Evolutionary conservation across 352 stramenopile species (phyloP).

Genomic region (Phytophthora pluvialis): DNA sequence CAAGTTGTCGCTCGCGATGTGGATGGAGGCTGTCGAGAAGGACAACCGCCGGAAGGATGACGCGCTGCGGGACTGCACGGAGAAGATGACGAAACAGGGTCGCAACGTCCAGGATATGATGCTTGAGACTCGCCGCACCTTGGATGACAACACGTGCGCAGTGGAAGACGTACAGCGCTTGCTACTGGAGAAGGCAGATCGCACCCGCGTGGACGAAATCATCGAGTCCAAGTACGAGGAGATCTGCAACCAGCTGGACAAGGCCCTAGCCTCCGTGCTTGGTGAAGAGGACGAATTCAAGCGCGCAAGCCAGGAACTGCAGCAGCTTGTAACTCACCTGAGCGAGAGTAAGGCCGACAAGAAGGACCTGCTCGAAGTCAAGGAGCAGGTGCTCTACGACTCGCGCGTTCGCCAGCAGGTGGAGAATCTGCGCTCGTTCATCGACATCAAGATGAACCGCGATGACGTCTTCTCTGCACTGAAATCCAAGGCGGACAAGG

Average conservation of each 20-base stretch:
- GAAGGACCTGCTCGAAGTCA: constrained; percentile 86
- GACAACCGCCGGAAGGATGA: constrained; percentile 78
- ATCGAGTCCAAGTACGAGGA: constrained; percentile 93
- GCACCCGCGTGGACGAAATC: constrained; percentile 85
- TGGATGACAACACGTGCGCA: constrained; percentile 86
- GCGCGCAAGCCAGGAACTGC: constrained; percentile 80
- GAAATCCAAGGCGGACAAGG: constrained; percentile 88
- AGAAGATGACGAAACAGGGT: constrained; percentile 85
- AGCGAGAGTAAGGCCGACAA: constrained; percentile 86
- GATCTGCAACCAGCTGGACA: constrained; percentile 93
- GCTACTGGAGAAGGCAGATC: constrained; percentile 81
- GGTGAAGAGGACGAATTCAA: constrained; percentile 92
- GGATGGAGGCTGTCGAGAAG: constrained; percentile 78
- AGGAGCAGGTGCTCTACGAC: constrained; percentile 89
- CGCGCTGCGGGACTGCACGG: constrained; percentile 76
- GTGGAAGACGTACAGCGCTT: constrained; percentile 85
- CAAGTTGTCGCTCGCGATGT: constrained; percentile 78
- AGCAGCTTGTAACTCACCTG: constrained; percentile 83
- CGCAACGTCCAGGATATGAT: constrained; percentile 89
- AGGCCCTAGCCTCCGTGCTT: constrained; percentile 83
- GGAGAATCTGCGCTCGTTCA: constrained; percentile 86
- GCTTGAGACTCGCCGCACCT: constrained; percentile 76
- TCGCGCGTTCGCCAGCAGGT: constrained; percentile 86
- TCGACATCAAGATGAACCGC: constrained; percentile 91
- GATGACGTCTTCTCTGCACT: constrained; percentile 85